Base-by-base conservation (phyloP, 2,329 filamentous ascomycete species). In the Trichoderma afroharzianum region DNA sequence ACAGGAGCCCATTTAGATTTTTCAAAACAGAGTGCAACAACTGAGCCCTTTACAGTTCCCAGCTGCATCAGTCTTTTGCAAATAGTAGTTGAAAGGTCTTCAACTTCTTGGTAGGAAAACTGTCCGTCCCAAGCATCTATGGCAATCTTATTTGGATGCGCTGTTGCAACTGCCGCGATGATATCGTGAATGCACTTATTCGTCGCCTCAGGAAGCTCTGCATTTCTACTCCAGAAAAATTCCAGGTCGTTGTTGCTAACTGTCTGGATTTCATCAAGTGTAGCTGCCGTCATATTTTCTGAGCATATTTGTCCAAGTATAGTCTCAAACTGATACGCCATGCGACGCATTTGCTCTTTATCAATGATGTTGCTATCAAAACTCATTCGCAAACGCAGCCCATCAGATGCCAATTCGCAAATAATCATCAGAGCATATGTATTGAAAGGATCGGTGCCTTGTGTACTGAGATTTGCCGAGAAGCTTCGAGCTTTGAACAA, bases 401-500 rank as follows among this genome's bases (percentile, higher is more conserved):
- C 68, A n/a, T 30, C 8, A 3, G 55, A 21, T 53, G 58, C 47
- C 3, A 70, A 32, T n/a, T 70, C 57, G 58, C 68, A 70, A 18
- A 70, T 70, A 11, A 70, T 43, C 68, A 63, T 62, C 58, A 70
- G 21, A 24, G 68, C 68, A 36, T 63, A 70, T 15, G 58, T 70
- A 32, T 70, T 70, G 39, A 70, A 70, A 33, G 68, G 57, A 39
- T 70, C 68, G 4, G 68, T 70, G 24, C 68, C 68, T 33, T 39
- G 63, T n/a, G 62, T 71, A 26, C 47, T 63, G 15, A 63, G 63
- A 68, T 28, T 61, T 33, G 70, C 61, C 6, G 70, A 68, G 33
- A 61, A 68, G n/a, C 53, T 68, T 24, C 70, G 68, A 21, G 68
- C 57, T 53, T 70, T 70, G 58, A 70, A 70, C 9, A 70, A 33